Conservation (phyloP, 306 rosid species). For the Gleditsia sinensis region DNA sequence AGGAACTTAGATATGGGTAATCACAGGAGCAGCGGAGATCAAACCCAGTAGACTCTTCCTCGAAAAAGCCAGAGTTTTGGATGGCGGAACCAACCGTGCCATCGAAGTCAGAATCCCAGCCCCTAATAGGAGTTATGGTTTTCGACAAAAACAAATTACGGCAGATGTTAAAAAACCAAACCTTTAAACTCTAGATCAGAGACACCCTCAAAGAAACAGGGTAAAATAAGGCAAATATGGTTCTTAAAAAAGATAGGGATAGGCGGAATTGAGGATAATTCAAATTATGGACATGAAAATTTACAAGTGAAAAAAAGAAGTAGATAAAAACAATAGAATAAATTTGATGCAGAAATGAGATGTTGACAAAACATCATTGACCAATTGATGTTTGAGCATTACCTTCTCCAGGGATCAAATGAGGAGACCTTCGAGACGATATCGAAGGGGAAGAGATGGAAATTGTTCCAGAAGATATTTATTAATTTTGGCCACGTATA, state of each 20-base stretch:
- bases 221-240: neutral
- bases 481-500: no score
- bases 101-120: neutral
- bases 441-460: neutral
- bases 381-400: neutral
- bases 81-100: conserved; percentile 20
- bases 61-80: conserved; percentile 3
- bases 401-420: conserved; percentile 1
- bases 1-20: neutral
- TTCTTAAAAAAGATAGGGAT: neutral
- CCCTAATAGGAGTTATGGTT: neutral
- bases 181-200: neutral
- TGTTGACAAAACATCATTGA: neutral
- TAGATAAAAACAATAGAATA: neutral
- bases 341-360: neutral
- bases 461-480: neutral
- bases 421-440: neutral
- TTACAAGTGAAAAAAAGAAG: neutral
- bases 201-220: neutral
- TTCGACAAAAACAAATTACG: neutral
- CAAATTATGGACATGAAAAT: conserved; percentile 15
- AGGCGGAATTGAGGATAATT: conserved; percentile 13
- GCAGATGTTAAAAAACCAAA: neutral
- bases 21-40: conserved; percentile 24
- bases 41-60: conserved; percentile 18